Evolutionary conservation across 176 grass and related monocot species (phyloP), one percentile per base, ranked within the genome.

Genomic region (Phragmites australis): DNA sequence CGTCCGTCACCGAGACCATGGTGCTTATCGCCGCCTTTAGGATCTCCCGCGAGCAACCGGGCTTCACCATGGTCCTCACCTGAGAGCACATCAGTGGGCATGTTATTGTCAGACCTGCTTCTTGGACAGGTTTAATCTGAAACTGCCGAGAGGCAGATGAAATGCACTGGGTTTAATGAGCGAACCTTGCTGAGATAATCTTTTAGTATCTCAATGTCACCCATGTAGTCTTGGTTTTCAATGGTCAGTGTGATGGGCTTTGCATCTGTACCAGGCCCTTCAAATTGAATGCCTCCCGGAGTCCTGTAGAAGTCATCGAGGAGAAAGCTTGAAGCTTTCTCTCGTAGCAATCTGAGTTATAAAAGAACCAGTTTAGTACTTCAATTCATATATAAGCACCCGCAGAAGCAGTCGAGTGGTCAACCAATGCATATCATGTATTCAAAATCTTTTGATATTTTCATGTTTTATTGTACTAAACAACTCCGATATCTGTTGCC

Each of bases 211-310:
- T 93, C 86, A 1, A 93, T 88, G 68, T 89, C 78, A 0, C 91
- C 91, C 85, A 93, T 88, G 81, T 93, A 93, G 64, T 93, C 91
- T 70, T 93, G 91, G 70, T 93, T 79, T 71, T 93, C 88, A 7
- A 90, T 84, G 50, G 77, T 78, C 53, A 93, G 31, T 14, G 83
- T 86, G 32, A 88, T 82, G 23, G 88, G 85, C 49, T 90, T 93
- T 25, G 56, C 83, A 26, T 90, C 85, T 13, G 85, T 73, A 72
- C 91, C 91, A 6, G 88, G 82, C 12, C 88, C 91, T 80, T 88
- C 74, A 21, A 34, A 93, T 47, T 93, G 88, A 72, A 93, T 87
- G 30, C 88, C 88, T 31, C 91, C 91, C 5, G 91, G 82, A 27
- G 88, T 90, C 72, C 83, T 51, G 63, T 93, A 93, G 27, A 80